A percentile compares a stretch with the other conserved stretches of the same genome.
Evolutionary conservation across 1,139 yeast genomes (phyloP).

Genomic region (Hyphopichia buzzinii): DNA sequence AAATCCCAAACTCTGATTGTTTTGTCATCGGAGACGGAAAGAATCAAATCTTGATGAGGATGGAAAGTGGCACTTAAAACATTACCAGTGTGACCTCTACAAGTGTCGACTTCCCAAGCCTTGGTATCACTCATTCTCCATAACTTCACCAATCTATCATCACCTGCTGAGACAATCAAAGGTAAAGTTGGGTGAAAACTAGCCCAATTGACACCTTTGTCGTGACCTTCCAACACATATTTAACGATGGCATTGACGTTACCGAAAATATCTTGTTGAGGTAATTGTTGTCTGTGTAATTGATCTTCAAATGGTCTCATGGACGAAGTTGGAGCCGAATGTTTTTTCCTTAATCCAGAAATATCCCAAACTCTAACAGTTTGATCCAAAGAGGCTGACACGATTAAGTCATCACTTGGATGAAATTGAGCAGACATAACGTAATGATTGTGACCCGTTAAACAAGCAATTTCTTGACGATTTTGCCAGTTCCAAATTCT

Average conservation of each 20-base stretch:
- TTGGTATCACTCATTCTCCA: constrained; percentile 99
- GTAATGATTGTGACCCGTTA: constrained; percentile 97
- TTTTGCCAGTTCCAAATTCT: constrained; percentile 99
- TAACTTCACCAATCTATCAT: constrained; percentile 89
- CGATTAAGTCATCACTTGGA: constrained; percentile 90
- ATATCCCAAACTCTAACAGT: constrained; percentile 99
- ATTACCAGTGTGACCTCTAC: constrained; percentile 95
- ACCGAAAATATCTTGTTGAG: constrained; percentile 92
- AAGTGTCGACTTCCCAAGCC: constrained; percentile 99
- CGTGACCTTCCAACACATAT: constrained; percentile 96
- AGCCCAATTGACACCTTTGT: constrained; percentile 98
- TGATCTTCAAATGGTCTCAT: constrained; percentile 73
- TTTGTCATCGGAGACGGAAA: constrained; percentile 94
- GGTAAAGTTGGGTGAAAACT: constrained; percentile 97
- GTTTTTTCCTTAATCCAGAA: constrained; percentile 91
- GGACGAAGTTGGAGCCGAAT: constrained; percentile 73
- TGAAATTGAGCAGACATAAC: constrained; percentile 99
- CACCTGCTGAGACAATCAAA: constrained; percentile 92
- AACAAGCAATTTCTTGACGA: constrained; percentile 93
- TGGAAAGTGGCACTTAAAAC: constrained; percentile 90
- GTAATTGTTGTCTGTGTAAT: constrained; percentile 65
- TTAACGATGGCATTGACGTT: constrained; percentile 92
- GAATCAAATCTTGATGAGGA: constrained; percentile 87
- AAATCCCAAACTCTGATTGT: constrained; percentile 98
- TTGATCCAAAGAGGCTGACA: constrained; percentile 94